phyloP scores from a whole-genome alignment of 129 eudicot genomes.

The Chrysanthemum makinoi region DNA sequence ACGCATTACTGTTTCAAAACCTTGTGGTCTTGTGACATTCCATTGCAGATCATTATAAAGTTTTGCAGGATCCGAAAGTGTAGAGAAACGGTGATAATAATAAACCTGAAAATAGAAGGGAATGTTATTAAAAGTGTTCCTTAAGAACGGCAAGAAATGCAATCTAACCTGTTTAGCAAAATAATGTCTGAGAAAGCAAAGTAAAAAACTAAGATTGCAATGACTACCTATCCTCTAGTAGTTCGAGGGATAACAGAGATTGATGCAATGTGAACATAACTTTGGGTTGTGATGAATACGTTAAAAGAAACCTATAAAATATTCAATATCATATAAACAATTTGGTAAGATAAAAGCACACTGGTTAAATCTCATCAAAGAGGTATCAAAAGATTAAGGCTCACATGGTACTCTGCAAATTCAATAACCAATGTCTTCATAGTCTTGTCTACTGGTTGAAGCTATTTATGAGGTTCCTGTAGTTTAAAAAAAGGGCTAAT shows the following conservation, averaged over 20 bases:
- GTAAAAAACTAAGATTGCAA: not conserved
- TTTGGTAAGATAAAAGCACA: too few relatives aligned
- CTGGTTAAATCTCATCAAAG: too few relatives aligned
- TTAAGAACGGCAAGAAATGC: too few relatives aligned
- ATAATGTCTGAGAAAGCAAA: too few relatives aligned
- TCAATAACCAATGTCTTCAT: too few relatives aligned
- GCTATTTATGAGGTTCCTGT: too few relatives aligned
- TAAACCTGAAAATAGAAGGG: constrained; percentile 50
- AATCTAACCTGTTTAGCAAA: too few relatives aligned
- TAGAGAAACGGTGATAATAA: constrained; percentile 84
- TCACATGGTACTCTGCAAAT: too few relatives aligned
- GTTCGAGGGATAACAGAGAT: constrained; percentile 85
- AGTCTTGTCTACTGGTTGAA: too few relatives aligned
- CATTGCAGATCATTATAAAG: constrained; percentile 93
- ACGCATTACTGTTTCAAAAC: constrained; percentile 76
- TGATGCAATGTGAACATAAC: constrained; percentile 85
- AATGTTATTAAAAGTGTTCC: not conserved
- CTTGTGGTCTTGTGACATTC: constrained; percentile 98
- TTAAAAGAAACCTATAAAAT: constrained; percentile 68
- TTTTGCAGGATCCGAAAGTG: constrained; percentile 83
- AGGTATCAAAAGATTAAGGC: too few relatives aligned
- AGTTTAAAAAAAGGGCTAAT: not conserved
- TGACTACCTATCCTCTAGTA: constrained; percentile 83
- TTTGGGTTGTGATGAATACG: constrained; percentile 78
- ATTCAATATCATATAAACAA: too few relatives aligned